phyloP scores from a whole-genome alignment of 495 filamentous ascomycete genomes.

The Venustampulla echinocandica region DNA sequence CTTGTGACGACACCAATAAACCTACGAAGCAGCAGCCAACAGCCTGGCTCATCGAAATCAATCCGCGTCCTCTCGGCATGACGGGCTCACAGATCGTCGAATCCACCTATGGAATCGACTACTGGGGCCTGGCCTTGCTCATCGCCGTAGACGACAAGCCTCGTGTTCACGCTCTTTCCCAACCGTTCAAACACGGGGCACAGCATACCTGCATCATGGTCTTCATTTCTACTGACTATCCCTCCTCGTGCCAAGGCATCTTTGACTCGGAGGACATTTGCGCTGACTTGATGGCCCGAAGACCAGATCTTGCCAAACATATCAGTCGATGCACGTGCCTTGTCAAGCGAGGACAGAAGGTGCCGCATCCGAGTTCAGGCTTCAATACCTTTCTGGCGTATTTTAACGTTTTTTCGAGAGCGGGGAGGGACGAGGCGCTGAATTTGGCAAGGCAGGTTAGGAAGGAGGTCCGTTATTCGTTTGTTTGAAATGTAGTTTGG shows the following conservation, averaged over 20 bases:
- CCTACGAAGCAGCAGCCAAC: constrained; percentile 1
- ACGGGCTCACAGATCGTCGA: constrained; percentile 24
- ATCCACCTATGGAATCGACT: constrained; percentile 35
- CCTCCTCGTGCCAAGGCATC: constrained; percentile 27
- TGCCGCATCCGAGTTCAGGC: constrained; percentile 24
- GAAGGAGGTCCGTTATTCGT: not conserved
- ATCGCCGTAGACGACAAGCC: constrained; percentile 25
- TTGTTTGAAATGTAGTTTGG: no score
- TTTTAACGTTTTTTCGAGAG: constrained; percentile 30
- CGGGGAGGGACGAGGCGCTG: not conserved
- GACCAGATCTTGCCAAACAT: constrained; percentile 26
- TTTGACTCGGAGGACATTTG: constrained; percentile 33
- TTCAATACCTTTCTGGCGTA: constrained; percentile 27
- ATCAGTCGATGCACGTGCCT: constrained; percentile 25
- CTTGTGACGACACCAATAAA: not conserved
- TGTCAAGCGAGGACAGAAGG: constrained; percentile 25
- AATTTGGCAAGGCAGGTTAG: not conserved
- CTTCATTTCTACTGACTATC: constrained; percentile 19
- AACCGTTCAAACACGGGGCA: not conserved
- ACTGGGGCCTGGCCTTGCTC: constrained; percentile 27
- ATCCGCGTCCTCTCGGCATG: constrained; percentile 30
- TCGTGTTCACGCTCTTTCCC: constrained; percentile 22
- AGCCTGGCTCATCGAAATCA: constrained; percentile 31
- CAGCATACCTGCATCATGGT: not conserved
- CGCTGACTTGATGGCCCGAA: constrained; percentile 25